A percentile compares a stretch with the other conserved stretches of the same genome.
phyloP scores from a whole-genome alignment of 2,329 filamentous ascomycete genomes.

The Xylaria sp. region DNA sequence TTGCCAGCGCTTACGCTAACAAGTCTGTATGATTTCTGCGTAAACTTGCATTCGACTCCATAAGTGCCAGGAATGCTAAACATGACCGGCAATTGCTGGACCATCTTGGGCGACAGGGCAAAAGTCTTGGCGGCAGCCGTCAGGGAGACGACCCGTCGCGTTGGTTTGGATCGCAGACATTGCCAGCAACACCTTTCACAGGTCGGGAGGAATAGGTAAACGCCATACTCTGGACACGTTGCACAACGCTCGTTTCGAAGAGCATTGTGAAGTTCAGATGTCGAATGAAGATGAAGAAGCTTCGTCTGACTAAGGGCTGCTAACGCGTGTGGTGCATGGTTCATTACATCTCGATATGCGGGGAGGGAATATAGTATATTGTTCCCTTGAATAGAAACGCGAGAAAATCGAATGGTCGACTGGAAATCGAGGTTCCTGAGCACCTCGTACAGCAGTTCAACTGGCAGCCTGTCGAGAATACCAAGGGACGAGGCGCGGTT shows the following conservation, averaged over 20 bases:
- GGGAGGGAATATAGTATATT: constrained; percentile 5
- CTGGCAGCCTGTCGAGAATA: constrained; percentile 17
- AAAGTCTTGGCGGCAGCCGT: constrained; percentile 9
- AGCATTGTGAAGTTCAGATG: constrained; percentile 15
- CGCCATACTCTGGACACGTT: constrained; percentile 18
- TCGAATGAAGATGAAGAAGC: constrained; percentile 17
- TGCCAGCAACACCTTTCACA: constrained; percentile 19
- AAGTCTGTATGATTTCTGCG: constrained; percentile 12
- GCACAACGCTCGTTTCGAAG: constrained; percentile 16
- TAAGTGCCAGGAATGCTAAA: constrained; percentile 20
- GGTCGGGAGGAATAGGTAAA: constrained; percentile 16
- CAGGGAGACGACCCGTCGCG: constrained; percentile 9
- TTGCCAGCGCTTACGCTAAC: constrained; percentile 10
- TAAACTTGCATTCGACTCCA: background rate
- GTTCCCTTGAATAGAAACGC: constrained; percentile 12
- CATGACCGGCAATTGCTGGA: constrained; percentile 14
- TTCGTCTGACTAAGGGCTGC: constrained; percentile 12
- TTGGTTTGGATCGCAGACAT: constrained; percentile 14
- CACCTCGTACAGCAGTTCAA: constrained; percentile 11
- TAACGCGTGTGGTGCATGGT: constrained; percentile 16
- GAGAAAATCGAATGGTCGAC: constrained; percentile 9
- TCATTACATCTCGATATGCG: constrained; percentile 16
- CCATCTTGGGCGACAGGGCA: constrained; percentile 11
- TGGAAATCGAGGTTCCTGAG: constrained; percentile 11
- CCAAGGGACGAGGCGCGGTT: constrained; percentile 13